Evolutionary conservation across 176 grass and related monocot genomes (phyloP).

Genomic region (Oryza rufipogon): DNA sequence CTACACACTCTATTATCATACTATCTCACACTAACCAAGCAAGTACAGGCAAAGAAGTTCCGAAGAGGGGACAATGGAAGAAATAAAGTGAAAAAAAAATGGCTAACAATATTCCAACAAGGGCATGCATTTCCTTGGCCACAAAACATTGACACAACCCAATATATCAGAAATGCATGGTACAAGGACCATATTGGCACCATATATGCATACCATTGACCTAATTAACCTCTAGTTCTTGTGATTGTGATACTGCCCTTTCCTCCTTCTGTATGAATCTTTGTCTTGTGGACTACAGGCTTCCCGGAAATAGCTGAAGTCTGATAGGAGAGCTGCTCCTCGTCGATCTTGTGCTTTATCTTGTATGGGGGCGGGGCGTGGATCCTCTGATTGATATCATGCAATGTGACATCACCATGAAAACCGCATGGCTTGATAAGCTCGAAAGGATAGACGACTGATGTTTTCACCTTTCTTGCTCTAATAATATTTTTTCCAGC

Average conservation of each 20-base stretch:
- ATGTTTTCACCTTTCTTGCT: constrained; percentile 56
- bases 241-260: constrained; percentile 93
- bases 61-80: neutral
- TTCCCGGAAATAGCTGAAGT: constrained; percentile 84
- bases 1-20: neutral
- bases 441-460: constrained; percentile 77
- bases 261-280: constrained; percentile 80
- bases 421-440: constrained; percentile 82
- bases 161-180: constrained; percentile 19
- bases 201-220: neutral
- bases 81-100: neutral
- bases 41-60: constrained; percentile 28
- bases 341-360: constrained; percentile 67
- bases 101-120: constrained; percentile 13
- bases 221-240: constrained; percentile 65
- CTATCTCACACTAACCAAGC: constrained; percentile 19
- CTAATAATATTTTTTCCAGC: constrained; percentile 64
- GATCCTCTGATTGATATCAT: constrained; percentile 80
- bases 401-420: constrained; percentile 62
- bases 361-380: constrained; percentile 65
- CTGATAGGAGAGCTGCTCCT: constrained; percentile 27
- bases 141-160: neutral
- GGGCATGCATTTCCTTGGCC: constrained; percentile 10
- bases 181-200: neutral
- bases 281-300: constrained; percentile 82